Evolutionary conservation across 2,329 filamentous ascomycete species (phyloP).

Genomic region (Trichoderma sp.): DNA sequence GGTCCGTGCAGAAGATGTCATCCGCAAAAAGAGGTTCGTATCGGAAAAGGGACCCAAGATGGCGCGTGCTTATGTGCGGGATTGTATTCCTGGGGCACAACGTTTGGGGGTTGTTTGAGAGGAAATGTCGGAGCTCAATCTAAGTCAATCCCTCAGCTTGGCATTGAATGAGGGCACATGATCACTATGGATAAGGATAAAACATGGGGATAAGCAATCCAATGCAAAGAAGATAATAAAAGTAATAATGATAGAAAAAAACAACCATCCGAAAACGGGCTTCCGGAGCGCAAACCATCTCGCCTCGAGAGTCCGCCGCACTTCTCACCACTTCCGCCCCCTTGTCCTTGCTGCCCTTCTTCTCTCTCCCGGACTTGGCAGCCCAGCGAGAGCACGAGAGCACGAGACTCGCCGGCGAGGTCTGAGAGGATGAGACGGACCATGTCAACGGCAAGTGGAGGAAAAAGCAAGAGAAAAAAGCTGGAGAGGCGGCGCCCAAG

Average conservation of each 20-base stretch:
- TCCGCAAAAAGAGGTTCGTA: background rate
- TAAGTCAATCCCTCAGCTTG: background rate
- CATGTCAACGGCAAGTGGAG: background rate
- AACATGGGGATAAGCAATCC: background rate
- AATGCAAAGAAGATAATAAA: background rate
- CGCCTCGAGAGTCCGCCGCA: background rate
- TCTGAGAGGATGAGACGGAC: constrained; percentile 9
- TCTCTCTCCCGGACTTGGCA: no score
- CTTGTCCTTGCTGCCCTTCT: no score
- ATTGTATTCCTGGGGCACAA: background rate
- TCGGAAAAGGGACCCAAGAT: background rate
- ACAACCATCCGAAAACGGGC: background rate
- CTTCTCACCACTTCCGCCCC: background rate
- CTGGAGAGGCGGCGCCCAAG: background rate
- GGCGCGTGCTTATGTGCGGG: background rate
- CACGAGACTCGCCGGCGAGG: constrained; percentile 17
- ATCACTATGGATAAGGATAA: background rate
- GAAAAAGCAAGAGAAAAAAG: background rate
- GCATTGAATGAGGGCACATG: background rate
- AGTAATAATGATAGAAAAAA: background rate
- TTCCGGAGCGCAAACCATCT: background rate
- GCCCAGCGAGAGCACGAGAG: background rate
- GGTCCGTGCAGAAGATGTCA: constrained; percentile 6
- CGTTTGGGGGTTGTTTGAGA: background rate
- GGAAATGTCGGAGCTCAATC: background rate